A percentile compares a stretch with the other conserved stretches of the same genome.
Evolutionary conservation across 1,284 basidiomycete genomes (phyloP).

Genomic region (Athelia psychrophila): DNA sequence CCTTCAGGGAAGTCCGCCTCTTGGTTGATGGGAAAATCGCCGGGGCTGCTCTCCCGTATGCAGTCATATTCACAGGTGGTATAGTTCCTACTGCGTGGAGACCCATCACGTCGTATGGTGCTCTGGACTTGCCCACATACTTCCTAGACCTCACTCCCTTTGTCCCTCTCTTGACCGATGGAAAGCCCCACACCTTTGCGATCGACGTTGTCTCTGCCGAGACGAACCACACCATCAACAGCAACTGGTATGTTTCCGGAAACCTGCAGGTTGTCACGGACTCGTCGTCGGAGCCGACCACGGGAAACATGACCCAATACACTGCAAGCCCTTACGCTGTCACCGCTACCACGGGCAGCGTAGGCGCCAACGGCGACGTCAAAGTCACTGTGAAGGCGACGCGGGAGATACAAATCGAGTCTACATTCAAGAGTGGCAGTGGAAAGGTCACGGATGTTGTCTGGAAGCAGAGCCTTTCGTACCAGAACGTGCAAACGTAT

Average conservation of each 20-base stretch:
- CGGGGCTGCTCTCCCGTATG: slow-evolving; percentile 75
- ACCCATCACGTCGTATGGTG: slow-evolving; percentile 77
- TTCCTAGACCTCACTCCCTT: slow-evolving; percentile 80
- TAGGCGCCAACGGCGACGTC: slow-evolving; percentile 37
- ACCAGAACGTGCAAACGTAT: slow-evolving; percentile 49
- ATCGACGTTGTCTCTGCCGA: slow-evolving; percentile 76
- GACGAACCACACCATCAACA: slow-evolving; percentile 57
- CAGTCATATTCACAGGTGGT: slow-evolving; percentile 81
- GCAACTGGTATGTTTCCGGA: slow-evolving; percentile 79
- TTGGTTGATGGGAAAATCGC: slow-evolving; percentile 74
- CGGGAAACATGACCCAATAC: slow-evolving; percentile 61
- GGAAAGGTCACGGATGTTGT: slow-evolving; percentile 42
- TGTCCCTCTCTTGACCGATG: slow-evolving; percentile 68
- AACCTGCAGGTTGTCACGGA: slow-evolving; percentile 69
- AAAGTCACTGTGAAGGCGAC: slow-evolving; percentile 47
- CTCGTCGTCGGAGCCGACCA: slow-evolving; percentile 58
- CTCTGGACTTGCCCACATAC: slow-evolving; percentile 77
- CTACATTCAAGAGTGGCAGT: slow-evolving; percentile 46
- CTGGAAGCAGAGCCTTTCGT: slow-evolving; percentile 44
- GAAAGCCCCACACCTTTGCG: slow-evolving; percentile 62
- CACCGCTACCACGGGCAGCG: slow-evolving; percentile 44
- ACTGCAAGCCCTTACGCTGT: slow-evolving; percentile 53
- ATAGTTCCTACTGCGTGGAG: slow-evolving; percentile 73
- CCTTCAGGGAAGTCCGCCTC: slow-evolving; percentile 79
- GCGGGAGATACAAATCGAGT: slow-evolving; percentile 43